Base-by-base conservation (phyloP, 768 basidiomycete genomes). In the Psilocybe subaeruginosa region DNA sequence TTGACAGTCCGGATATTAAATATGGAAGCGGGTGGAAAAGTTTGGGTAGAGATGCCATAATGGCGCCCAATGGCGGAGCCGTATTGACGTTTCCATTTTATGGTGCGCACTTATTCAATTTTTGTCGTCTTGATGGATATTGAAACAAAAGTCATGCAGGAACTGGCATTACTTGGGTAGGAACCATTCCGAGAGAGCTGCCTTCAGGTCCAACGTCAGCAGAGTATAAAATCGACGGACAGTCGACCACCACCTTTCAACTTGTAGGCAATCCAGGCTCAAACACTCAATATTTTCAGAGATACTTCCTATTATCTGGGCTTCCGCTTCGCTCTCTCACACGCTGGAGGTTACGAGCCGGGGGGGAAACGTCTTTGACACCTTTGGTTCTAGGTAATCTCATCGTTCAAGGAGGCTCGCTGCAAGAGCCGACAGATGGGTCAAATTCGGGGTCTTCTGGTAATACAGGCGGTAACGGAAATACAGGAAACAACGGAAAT, bases 201-300 rank as follows among this genome's bases (percentile, higher is more conserved):
- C 57, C 67, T 0, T 58, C 64, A n/a, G 55, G 57, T 9, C 30
- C 60, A 7, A 50, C 68, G 0, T 62, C 48, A 6, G 71, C 67
- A 3, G 63, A 64, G 12, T 76, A 70, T 50, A 59, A 65, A 9
- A 62, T 76, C 19, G 74, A 76, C 54, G 66, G 63, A 9, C 65
- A 62, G 8, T 37, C 61, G 11, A 54, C 69, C 1, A 58, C 59
- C 7, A 61, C 62, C 27, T 75, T 73, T 60, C 52, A 60, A 4
- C 58, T 73, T 23, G 37, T 37, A 1, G 70, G 68, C 8, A 17
- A 58, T 3, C 43, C 39, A 8, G 49, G 54, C 8, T 60, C 58
- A 5, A 41, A 49, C 5, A 67, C 72, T 0, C 49, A 64, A 23
- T 74, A 68, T 33, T 67, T 72, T 39, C 64, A 67, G 27, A 7